Evolutionary conservation across 495 filamentous ascomycete species (phyloP), one percentile per base, ranked within the genome.

Genomic region (Podospora bellae-mahoneyi): DNA sequence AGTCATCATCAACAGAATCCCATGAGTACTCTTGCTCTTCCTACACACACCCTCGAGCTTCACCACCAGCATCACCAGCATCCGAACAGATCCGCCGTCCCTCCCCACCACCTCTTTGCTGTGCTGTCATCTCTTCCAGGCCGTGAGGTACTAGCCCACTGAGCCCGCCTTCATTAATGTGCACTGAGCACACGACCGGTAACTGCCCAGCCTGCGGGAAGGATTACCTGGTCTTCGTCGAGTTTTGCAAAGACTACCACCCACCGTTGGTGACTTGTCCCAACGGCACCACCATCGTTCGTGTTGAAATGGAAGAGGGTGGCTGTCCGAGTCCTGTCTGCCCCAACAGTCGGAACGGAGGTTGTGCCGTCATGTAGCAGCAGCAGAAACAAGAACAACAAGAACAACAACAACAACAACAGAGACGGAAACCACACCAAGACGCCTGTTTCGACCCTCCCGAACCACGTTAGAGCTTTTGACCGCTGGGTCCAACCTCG

Each of bases 401-500:
- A 1, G 1, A 23, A 23, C 23, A 23, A 23, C 23, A 23, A 23
- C 23, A 23, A 23, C 23, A 23, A 23, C 23, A 23, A 23, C 23
- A 23, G 23, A 23, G 23, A 23, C 23, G 23, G 23, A 23, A 23
- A 23, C 23, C 23, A 23, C 23, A 23, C 23, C 23, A 23, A 23
- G 23, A 1, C 23, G 23, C 23, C 23, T 23, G 23, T 23, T 23
- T 23, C 23, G 23, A 23, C 23, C 23, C 23, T 1, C 23, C 23
- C 23, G 23, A 23, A 23, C 23, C 23, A 23, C 23, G 23, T 78
- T 74, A 91, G 58, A 91, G 80, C 75, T 84, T 89, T 60, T 86
- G 81, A 60, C 85, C 85, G 73, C 85, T 82, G 39, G 83, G 81
- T 19, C 79, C 82, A 7, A 94, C 82, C 78, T 99, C 94, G 65